These are phyloP conservation scores for Fusarium beomiforme DNA, from an alignment of 2,329 filamentous ascomycete species.

Conservation along the genomic window DNA sequence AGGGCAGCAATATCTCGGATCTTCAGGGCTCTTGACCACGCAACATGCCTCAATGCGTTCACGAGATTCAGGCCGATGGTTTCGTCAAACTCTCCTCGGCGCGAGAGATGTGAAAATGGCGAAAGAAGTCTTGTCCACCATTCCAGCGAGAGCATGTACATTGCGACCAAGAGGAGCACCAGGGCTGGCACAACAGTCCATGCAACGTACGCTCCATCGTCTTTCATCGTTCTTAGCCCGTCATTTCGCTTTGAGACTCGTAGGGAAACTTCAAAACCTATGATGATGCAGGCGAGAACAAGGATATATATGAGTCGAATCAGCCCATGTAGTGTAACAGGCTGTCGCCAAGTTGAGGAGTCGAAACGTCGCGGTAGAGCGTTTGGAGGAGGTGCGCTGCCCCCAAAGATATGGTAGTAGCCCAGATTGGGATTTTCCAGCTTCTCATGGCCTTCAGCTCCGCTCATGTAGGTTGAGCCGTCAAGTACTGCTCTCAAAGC, in stretches of 20 bases:
- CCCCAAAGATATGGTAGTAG: slow-evolving; percentile 43
- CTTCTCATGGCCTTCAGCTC: slow-evolving; percentile 50
- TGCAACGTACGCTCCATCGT: slow-evolving; percentile 45
- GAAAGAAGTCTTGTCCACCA: slow-evolving; percentile 47
- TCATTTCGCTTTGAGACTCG: slow-evolving; percentile 43
- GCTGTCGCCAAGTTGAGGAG: slow-evolving; percentile 45
- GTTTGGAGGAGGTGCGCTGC: slow-evolving; percentile 33
- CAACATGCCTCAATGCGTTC: slow-evolving; percentile 44
- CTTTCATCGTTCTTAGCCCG: slow-evolving; percentile 45
- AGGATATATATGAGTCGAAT: slow-evolving; percentile 43
- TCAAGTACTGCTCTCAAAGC: slow-evolving; percentile 43
- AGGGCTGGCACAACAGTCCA: slow-evolving; percentile 50
- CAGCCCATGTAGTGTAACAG: slow-evolving; percentile 43
- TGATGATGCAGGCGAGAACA: slow-evolving; percentile 45
- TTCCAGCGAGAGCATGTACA: slow-evolving; percentile 47
- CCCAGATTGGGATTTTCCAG: slow-evolving; percentile 35
- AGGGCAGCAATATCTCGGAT: slow-evolving; percentile 44
- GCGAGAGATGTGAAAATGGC: slow-evolving; percentile 46
- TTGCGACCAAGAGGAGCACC: slow-evolving; percentile 42
- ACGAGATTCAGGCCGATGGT: slow-evolving; percentile 48
- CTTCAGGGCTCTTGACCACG: slow-evolving; percentile 41
- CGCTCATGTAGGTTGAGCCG: slow-evolving; percentile 45
- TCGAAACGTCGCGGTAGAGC: slow-evolving; percentile 24
- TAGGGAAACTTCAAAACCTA: slow-evolving; percentile 48
- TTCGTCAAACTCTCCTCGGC: slow-evolving; percentile 41